These are phyloP conservation scores for Orobanche coerulescens DNA, from an alignment of 257 asterid genomes.

Conservation along the genomic window DNA sequence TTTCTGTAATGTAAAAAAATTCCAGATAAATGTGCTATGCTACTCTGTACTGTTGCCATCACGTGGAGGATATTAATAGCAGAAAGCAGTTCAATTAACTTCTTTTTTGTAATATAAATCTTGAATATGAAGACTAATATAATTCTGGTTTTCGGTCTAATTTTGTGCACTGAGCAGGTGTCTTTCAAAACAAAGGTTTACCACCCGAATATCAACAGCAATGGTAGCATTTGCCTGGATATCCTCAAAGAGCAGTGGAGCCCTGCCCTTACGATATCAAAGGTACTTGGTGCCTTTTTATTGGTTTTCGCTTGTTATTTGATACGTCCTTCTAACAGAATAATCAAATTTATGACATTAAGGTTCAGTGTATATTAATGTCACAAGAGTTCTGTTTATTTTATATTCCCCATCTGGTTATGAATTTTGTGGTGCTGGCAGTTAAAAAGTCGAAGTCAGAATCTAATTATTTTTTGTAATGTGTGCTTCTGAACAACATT, in stretches of 20 bases:
- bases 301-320: neutral
- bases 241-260: constrained; percentile 48
- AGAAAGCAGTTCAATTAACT: neutral
- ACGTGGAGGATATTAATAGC: neutral
- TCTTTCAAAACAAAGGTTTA: constrained; percentile 39
- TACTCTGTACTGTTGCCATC: neutral
- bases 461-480: too few relatives aligned
- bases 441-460: neutral
- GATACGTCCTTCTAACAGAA: neutral
- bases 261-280: constrained; percentile 42
- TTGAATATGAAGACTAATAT: neutral
- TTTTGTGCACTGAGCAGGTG: constrained; percentile 21
- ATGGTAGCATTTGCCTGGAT: constrained; percentile 41
- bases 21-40: neutral
- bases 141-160: neutral
- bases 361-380: too few relatives aligned
- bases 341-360: neutral
- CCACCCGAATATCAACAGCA: constrained; percentile 47
- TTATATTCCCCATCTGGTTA: neutral
- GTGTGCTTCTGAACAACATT: too few relatives aligned
- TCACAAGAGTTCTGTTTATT: neutral
- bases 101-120: neutral
- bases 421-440: neutral
- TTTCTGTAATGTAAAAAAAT: too few relatives aligned
- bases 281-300: constrained; percentile 20